Evolutionary conservation across 1,139 yeast genomes (phyloP).

Genomic region (Sugiyamaella neomexicana): DNA sequence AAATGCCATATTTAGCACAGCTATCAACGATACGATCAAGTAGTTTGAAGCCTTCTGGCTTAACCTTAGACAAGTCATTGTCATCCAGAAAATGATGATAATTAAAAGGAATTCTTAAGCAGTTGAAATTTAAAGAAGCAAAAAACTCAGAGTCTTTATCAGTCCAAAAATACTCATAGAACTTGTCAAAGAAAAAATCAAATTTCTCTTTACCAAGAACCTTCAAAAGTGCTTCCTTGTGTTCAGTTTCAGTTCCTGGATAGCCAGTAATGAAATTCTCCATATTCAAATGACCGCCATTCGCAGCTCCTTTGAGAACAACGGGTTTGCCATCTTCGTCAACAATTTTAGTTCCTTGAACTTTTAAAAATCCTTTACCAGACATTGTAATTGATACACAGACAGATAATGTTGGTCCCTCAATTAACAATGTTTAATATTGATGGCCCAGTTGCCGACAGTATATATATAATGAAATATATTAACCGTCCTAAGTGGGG

Average conservation of each 20-base stretch:
- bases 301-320: conserved; percentile 47
- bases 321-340: conserved; percentile 42
- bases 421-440: too few species aligned
- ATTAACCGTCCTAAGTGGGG: conserved; percentile 13
- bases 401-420: too few species aligned
- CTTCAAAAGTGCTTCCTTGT: conserved; percentile 42
- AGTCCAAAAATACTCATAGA: conserved; percentile 52
- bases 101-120: conserved; percentile 51
- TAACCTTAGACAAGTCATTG: conserved; percentile 44
- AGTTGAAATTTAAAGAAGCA: conserved; percentile 45
- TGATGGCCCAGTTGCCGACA: too few species aligned
- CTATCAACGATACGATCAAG: conserved; percentile 46
- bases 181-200: conserved; percentile 49
- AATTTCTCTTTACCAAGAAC: conserved; percentile 48
- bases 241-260: conserved; percentile 52
- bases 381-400: background rate
- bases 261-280: conserved; percentile 54
- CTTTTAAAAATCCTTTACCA: conserved; percentile 26
- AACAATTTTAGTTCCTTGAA: conserved; percentile 48
- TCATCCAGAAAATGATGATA: conserved; percentile 50
- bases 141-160: conserved; percentile 48
- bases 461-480: background rate
- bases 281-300: conserved; percentile 53
- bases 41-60: conserved; percentile 47
- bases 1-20: conserved; percentile 44